Evolutionary conservation across 352 stramenopile species (phyloP).

Genomic region (Pythium biforme): DNA sequence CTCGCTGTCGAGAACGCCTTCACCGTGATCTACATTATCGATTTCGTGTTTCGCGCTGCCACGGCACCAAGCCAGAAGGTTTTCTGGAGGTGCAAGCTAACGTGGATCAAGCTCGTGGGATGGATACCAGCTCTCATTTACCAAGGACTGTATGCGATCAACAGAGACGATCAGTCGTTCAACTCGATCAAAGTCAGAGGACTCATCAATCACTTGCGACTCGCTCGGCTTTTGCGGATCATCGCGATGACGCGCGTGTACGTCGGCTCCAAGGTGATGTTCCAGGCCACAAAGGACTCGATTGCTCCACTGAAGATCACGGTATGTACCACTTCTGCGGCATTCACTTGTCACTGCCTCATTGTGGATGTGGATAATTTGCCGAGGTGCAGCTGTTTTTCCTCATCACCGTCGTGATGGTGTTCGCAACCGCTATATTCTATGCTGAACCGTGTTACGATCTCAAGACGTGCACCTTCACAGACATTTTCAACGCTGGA

Average conservation of each 20-base stretch:
- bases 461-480: conserved; percentile 73
- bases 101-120: conserved; percentile 60
- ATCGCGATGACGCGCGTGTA: conserved; percentile 36
- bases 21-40: conserved; percentile 51
- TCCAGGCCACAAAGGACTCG: conserved; percentile 32
- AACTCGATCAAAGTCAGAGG: conserved; percentile 15
- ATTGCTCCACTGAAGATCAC: conserved; percentile 55
- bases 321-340: too few relatives aligned
- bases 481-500: conserved; percentile 79
- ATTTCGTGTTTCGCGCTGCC: too few relatives aligned
- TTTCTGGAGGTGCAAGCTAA: too few relatives aligned
- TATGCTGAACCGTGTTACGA: conserved; percentile 80
- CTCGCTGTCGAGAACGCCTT: conserved; percentile 39
- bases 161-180: conserved; percentile 25
- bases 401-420: conserved; percentile 71
- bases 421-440: conserved; percentile 71
- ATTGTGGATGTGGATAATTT: too few relatives aligned
- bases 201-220: conserved; percentile 29
- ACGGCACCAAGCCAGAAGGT: too few relatives aligned
- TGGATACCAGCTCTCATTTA: conserved; percentile 55
- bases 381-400: conserved; percentile 80
- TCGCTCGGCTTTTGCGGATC: conserved; percentile 39
- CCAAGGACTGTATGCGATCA: conserved; percentile 14
- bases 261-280: conserved; percentile 47
- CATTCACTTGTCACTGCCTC: too few relatives aligned